Evolutionary conservation across 345 rosid genomes (phyloP), one percentile per base, ranked within the genome.

Genomic region (Mallotus nudiflorus): DNA sequence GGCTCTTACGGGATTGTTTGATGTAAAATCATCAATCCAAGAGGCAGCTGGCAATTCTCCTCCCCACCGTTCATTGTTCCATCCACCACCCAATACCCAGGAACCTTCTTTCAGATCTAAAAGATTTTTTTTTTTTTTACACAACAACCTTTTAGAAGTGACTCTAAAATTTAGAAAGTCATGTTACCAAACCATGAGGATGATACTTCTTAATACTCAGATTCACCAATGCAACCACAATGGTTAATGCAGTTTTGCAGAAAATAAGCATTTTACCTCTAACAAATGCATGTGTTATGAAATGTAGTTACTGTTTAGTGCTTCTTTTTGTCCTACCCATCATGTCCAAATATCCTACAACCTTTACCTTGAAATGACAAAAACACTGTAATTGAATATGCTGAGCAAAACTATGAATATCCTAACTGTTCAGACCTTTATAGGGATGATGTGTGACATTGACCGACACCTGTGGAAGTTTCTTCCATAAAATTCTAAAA

Each of bases 11-110:
- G 98, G 98, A 82, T 89, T 88, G 33, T 72, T 33, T 65, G 91
- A 75, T 8, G 97, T 86, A 73, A 89, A 67, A 66, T 88, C 91
- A 73, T 94, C 96, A 58, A 94, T 75, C 97, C 96, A 94, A 19
- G 95, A 86, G 25, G 88, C 91, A 57, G 75, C 62, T 6, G 98
- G 97, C 54, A 84, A 73, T 75, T 91, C 96, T 72, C 98, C 98
- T 71, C 96, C 98, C 98, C 97, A 94, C 20, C 86, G 81, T 75
- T 87, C 93, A 83, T 94, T 91, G 85, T 94, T 94, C 98, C 98
- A 94, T 73, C 97, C 93, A 55, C 97, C 91, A 73, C 98, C 98
- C 66, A 91, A 69, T 59, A 94, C 69, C 97, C 98, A 94, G 39
- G 89, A 82, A 61, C 91, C 95, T 73, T 78, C 78, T 75, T 81